Percentiles rank a stretch among this genome's conserved stretches.
phyloP scores from a whole-genome alignment of 305 asterid genomes.

The Fraxinus ornus region DNA sequence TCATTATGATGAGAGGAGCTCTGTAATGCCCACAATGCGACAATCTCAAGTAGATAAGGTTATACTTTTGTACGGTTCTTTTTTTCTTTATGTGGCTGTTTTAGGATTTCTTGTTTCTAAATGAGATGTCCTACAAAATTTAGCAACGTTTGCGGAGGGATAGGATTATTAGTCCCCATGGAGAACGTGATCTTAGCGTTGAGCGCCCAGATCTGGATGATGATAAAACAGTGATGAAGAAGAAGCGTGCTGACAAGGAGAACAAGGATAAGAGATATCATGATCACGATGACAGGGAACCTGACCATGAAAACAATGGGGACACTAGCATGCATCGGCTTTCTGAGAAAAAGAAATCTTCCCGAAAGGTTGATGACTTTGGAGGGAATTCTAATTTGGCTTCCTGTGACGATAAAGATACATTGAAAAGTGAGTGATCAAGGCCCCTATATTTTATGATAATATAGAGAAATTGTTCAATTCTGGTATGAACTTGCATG shows the following conservation, averaged over 20 bases:
- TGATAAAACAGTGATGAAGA: slow-evolving; percentile 68
- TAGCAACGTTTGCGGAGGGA: slow-evolving; percentile 74
- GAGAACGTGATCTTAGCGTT: slow-evolving; percentile 72
- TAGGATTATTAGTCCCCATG: slow-evolving; percentile 60
- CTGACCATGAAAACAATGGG: slow-evolving; percentile 66
- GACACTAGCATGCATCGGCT: slow-evolving; percentile 63
- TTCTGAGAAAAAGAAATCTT: slow-evolving; percentile 71
- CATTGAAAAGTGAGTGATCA: slow-evolving; percentile 75
- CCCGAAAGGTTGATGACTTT: slow-evolving; percentile 66
- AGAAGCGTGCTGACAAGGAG: slow-evolving; percentile 76
- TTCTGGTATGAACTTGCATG: not conserved
- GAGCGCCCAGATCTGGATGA: slow-evolving; percentile 85
- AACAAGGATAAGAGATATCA: slow-evolving; percentile 68
- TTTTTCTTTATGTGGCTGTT: not conserved
- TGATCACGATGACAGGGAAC: slow-evolving; percentile 73
- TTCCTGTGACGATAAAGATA: slow-evolving; percentile 71
- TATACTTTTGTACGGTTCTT: slow-evolving; percentile 15
- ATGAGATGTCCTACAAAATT: slow-evolving; percentile 19
- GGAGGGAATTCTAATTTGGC: slow-evolving; percentile 61
- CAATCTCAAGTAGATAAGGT: slow-evolving; percentile 74
- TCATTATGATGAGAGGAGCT: slow-evolving; percentile 72
- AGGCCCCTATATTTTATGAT: not conserved
- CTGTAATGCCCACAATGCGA: slow-evolving; percentile 58
- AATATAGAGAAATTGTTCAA: not conserved
- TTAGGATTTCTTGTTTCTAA: slow-evolving; percentile 18